Conservation (phyloP, 2,329 filamentous ascomycete species). For the Arachnomyces sp. region DNA sequence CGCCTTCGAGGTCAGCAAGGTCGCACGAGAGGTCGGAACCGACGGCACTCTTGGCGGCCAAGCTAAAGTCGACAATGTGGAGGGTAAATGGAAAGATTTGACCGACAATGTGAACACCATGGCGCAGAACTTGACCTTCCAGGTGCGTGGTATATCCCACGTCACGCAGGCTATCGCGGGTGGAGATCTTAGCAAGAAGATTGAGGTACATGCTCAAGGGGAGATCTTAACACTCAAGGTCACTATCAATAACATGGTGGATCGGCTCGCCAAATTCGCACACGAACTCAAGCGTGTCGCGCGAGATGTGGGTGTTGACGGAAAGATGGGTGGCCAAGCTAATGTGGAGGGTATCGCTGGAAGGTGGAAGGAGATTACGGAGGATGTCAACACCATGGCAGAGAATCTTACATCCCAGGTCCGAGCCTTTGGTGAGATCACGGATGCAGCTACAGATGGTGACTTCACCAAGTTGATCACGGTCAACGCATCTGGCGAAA, state of each 20-base stretch:
- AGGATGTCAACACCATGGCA: conserved; percentile 90
- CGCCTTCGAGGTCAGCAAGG: conserved; percentile 58
- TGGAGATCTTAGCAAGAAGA: conserved; percentile 91
- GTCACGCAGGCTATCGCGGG: conserved; percentile 93
- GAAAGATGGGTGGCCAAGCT: conserved; percentile 96
- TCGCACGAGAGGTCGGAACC: conserved; percentile 56
- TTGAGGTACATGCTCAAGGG: conserved; percentile 88
- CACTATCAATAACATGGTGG: conserved; percentile 99
- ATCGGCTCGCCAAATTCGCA: conserved; percentile 87
- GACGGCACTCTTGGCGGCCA: conserved; percentile 57
- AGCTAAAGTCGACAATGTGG: conserved; percentile 56
- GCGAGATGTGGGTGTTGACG: conserved; percentile 92
- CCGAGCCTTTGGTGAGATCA: conserved; percentile 94
- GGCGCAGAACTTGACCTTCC: conserved; percentile 54
- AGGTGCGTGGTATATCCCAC: conserved; percentile 84
- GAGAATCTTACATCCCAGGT: conserved; percentile 88
- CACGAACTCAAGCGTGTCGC: conserved; percentile 93
- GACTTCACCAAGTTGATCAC: conserved; percentile 97
- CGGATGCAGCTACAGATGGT: conserved; percentile 92
- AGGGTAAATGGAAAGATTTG: conserved; percentile 59
- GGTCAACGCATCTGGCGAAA: conserved; percentile 93
- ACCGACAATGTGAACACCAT: conserved; percentile 62
- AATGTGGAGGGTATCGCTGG: conserved; percentile 88
- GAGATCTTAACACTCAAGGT: conserved; percentile 91
- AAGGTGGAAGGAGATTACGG: conserved; percentile 96